Conservation (phyloP, 495 filamentous ascomycete species). For the Ramalina intermedia region DNA sequence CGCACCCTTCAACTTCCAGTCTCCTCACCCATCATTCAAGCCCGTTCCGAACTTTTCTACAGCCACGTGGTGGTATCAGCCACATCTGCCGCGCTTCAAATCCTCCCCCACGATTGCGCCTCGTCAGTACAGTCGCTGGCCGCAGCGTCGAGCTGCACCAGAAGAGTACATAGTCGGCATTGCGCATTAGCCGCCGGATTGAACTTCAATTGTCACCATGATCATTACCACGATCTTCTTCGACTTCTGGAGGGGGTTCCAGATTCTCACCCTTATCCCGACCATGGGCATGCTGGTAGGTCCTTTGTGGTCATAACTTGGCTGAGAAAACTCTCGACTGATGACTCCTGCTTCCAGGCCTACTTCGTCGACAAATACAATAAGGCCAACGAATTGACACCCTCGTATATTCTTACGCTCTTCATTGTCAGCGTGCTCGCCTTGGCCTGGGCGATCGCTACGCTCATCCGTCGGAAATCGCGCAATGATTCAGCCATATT, state of each 20-base stretch:
- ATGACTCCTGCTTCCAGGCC: constrained; percentile 25
- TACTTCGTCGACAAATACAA: constrained; percentile 71
- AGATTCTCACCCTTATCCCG: constrained; percentile 78
- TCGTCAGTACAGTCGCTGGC: no score
- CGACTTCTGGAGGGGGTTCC: constrained; percentile 64
- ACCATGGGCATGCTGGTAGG: constrained; percentile 70
- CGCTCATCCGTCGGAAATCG: constrained; percentile 65
- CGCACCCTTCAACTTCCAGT: no score
- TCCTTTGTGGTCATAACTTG: not conserved
- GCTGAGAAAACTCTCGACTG: not conserved
- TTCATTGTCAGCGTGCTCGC: constrained; percentile 82
- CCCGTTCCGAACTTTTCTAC: no score
- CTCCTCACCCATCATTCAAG: no score
- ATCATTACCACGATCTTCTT: constrained; percentile 74
- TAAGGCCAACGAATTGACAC: constrained; percentile 56
- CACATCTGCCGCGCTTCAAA: no score
- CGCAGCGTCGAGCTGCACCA: no score
- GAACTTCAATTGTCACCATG: constrained; percentile 18
- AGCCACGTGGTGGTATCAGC: no score
- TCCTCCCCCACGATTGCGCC: no score
- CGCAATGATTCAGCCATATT: constrained; percentile 56
- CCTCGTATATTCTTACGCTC: constrained; percentile 66
- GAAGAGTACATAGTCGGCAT: not conserved
- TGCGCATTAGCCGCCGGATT: constrained; percentile 5
- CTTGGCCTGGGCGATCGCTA: constrained; percentile 65